Evolutionary conservation across 2,329 filamentous ascomycete genomes (phyloP).

Genomic region (Leptographium procerum): DNA sequence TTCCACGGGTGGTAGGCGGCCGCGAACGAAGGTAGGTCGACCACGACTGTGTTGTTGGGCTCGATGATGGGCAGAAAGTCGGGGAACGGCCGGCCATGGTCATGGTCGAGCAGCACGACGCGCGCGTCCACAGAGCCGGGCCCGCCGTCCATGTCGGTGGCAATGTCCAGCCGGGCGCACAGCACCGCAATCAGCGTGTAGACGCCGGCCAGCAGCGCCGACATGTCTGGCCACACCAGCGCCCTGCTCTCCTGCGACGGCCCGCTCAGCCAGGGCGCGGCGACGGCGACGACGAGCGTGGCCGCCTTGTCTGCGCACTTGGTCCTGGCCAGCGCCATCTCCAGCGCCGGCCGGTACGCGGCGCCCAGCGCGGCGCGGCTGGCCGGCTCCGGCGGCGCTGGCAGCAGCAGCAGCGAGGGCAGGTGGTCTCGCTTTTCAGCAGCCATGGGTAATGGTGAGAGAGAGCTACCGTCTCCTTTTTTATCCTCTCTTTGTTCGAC

Average conservation of each 20-base stretch:
- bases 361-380: conserved; percentile 39
- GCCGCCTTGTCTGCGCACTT: conserved; percentile 24
- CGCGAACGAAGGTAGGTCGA: conserved; percentile 29
- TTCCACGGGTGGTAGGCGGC: conserved; percentile 48
- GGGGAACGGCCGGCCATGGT: conserved; percentile 20
- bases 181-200: conserved; percentile 68
- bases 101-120: conserved; percentile 60
- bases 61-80: conserved; percentile 30
- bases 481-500: no score
- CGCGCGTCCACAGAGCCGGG: conserved; percentile 65
- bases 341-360: conserved; percentile 49
- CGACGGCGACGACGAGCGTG: conserved; percentile 44
- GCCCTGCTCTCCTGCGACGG: conserved; percentile 43
- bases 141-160: conserved; percentile 45
- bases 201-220: conserved; percentile 61
- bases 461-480: not conserved
- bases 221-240: conserved; percentile 54
- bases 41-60: conserved; percentile 28
- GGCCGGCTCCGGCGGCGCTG: conserved; percentile 48
- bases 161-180: conserved; percentile 51
- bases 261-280: conserved; percentile 47
- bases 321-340: conserved; percentile 39
- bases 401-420: conserved; percentile 50
- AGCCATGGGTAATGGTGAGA: no score
- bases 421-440: conserved; percentile 10